Base-by-base conservation (phyloP, 2,329 filamentous ascomycete genomes). In the Emmonsia crescens region DNA sequence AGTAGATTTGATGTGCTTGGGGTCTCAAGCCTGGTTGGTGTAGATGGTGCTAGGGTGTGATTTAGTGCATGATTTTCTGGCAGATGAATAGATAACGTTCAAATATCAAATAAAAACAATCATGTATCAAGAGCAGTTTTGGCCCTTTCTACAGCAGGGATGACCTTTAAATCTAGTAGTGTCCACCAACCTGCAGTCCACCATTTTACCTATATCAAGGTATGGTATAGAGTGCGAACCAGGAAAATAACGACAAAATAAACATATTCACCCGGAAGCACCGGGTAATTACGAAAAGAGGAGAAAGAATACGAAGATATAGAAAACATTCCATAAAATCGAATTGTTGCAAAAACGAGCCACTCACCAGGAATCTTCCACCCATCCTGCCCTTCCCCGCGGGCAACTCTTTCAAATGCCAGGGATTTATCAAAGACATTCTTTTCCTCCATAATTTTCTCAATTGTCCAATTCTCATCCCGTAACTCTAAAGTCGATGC, bases 391-490 rank as follows among this genome's bases (percentile, higher is more conserved):
- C 69, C 71, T 21, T 75, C 71, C 14, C 64, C 72, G 61, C 79
- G 75, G 5, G 78, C 80, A 55, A 82, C 70, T 67, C 82, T 83
- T 68, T 86, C 83, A 64, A 84, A 85, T 2, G 74, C 76, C 31
- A 80, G 69, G 61, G 75, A 82, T 14, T 82, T 69, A 67, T 86
- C 84, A 65, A 82, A 86, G 0, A 74, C 74, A 66, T 77, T 79
- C 73, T 86, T 86, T 71, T 86, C 83, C 57, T 84, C 78, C 8
- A 86, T 74, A n/a, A 86, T 74, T 52, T 79, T 75, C 67, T 86
- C 83, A 59, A 86, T 78, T 2, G 83, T 84, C 69, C 84, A 74
- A 60, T 78, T 75, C 36, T 75, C 74, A 57, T 74, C 75, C 12
- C 68, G 62, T 10, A 64, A 36, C 12, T 46, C 46, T 9, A 16